Evolutionary conservation across 202 grass and related monocot species (phyloP).

Genomic region (Cymbopogon flexuosus): DNA sequence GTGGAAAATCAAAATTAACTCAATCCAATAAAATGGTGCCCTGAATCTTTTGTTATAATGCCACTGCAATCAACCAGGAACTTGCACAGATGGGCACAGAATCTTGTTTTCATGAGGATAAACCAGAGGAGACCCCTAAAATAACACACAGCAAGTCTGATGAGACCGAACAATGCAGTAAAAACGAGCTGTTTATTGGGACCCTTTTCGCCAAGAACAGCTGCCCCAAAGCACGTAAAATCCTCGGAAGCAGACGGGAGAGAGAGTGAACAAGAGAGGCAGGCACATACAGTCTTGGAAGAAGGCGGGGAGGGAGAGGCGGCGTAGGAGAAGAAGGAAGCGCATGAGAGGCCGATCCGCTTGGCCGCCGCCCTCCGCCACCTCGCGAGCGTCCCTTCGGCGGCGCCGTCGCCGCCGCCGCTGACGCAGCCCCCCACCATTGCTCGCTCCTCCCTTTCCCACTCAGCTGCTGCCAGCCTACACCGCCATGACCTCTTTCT

Average conservation of each 20-base stretch:
- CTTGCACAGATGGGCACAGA: not conserved
- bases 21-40: not conserved
- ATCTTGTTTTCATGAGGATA: not conserved
- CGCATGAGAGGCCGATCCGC: slow-evolving; percentile 63
- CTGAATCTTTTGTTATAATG: not conserved
- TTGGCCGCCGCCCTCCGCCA: slow-evolving; percentile 63
- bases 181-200: not conserved
- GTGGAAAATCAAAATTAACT: slow-evolving; percentile 10
- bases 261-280: not conserved
- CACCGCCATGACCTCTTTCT: not conserved
- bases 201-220: not conserved
- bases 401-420: slow-evolving; percentile 28
- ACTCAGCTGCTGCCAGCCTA: not conserved
- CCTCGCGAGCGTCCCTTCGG: slow-evolving; percentile 44
- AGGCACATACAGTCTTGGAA: slow-evolving; percentile 48
- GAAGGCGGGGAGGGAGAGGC: slow-evolving; percentile 40
- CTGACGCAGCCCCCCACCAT: slow-evolving; percentile 39
- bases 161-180: slow-evolving; percentile 1
- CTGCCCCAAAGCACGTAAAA: not conserved
- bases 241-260: not conserved
- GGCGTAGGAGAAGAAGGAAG: slow-evolving; percentile 47
- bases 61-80: not conserved
- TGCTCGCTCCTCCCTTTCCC: slow-evolving; percentile 26
- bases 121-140: not conserved
- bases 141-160: not conserved